Percentiles rank a stretch among this genome's conserved stretches.
Evolutionary conservation across 768 basidiomycete genomes (phyloP).

Genomic region (Boletus reticulatus): DNA sequence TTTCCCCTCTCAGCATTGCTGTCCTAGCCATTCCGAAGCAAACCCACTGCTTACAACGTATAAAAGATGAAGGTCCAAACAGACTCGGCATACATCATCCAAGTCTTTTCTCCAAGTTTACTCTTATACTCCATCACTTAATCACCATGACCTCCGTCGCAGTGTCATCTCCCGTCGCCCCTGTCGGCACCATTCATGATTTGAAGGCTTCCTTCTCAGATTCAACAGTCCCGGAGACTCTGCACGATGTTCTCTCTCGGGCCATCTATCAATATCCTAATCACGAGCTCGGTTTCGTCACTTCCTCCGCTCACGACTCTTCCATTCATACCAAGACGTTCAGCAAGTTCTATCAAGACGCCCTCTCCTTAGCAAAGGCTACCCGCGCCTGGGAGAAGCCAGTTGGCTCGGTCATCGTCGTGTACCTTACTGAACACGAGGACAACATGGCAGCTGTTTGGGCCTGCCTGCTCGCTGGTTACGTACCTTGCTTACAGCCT

Average conservation of each 20-base stretch:
- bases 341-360: constrained; percentile 14
- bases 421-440: constrained; percentile 34
- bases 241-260: constrained; percentile 21
- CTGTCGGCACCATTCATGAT: constrained; percentile 7
- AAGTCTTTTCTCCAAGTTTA: not conserved
- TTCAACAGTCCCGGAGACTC: constrained; percentile 12
- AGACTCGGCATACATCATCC: not conserved
- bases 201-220: constrained; percentile 14
- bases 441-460: constrained; percentile 34
- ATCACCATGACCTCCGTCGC: constrained; percentile 17
- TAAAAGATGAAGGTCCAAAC: constrained; percentile 18
- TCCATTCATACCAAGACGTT: constrained; percentile 28
- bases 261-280: constrained; percentile 21
- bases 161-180: constrained; percentile 5
- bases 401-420: constrained; percentile 23
- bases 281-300: constrained; percentile 26
- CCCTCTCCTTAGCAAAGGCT: constrained; percentile 21
- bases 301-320: constrained; percentile 30
- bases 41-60: constrained; percentile 5
- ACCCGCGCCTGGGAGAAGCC: constrained; percentile 25
- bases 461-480: constrained; percentile 32
- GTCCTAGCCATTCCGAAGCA: no score
- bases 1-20: no score
- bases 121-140: not conserved
- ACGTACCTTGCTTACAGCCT: constrained; percentile 32